phyloP scores from a whole-genome alignment of 805 yeast species.

The Blastobotrys peoriensis region DNA sequence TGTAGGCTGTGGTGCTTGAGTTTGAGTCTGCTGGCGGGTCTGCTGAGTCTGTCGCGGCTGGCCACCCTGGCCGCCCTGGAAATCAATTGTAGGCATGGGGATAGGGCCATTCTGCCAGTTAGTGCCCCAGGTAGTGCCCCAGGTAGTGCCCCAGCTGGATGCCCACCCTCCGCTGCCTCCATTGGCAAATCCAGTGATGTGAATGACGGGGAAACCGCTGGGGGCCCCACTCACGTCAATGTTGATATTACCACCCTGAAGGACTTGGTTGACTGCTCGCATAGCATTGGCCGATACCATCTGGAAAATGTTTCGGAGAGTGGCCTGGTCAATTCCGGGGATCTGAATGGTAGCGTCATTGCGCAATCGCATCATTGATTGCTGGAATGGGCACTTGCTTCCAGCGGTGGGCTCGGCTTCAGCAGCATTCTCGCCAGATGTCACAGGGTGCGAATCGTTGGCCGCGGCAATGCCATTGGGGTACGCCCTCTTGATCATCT shows the following conservation, averaged over 20 bases:
- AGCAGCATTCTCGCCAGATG: neutral
- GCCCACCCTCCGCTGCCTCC: neutral
- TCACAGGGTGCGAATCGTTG: neutral
- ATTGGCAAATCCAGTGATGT: neutral
- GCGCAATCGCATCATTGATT: neutral
- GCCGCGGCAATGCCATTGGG: neutral
- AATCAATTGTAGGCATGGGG: neutral
- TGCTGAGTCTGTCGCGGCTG: neutral
- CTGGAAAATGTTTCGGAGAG: neutral
- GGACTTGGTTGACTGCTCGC: neutral
- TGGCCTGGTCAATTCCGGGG: neutral
- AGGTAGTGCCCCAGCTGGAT: neutral
- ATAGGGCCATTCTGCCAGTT: neutral
- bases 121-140: neutral
- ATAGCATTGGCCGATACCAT: neutral
- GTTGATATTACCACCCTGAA: neutral
- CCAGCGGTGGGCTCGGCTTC: neutral
- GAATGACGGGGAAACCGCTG: neutral
- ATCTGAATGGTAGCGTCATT: neutral
- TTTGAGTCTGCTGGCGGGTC: neutral
- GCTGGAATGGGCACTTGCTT: neutral
- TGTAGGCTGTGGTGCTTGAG: neutral
- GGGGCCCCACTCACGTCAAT: neutral
- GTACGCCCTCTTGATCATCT: neutral
- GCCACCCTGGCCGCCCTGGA: neutral